Evolutionary conservation across 1,139 yeast genomes (phyloP), one percentile per base, ranked within the genome.

Genomic region (Pichia sp.): DNA sequence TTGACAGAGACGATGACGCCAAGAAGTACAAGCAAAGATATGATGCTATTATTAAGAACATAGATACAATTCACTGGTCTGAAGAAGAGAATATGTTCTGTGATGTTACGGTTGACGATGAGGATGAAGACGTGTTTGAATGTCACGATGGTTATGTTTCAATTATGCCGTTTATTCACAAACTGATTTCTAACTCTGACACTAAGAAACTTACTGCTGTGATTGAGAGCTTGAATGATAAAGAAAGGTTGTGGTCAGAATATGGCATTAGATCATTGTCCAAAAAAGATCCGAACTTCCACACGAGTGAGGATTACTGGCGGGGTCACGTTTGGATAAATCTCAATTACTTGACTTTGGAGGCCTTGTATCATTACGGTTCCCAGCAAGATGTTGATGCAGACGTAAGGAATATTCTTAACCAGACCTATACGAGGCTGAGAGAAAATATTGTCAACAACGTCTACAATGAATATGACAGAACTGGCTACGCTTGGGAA

Each of bases 271-370:
- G 96, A 47, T 83, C 95, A 2, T 64, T 91, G 27, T 84, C 96
- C 1, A 77, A 75, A 50, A 54, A 69, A 8, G 91, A 84, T 51
- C 64, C 64, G 22, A 62, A 56, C 42, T 91, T 81, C 58, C 83
- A 82, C 41, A 74, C 79, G 1, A 91, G 72, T 9, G 98, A 93
- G 51, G 80, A 91, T 58, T 91, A 91, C 62, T 91, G 99, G 99
- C 72, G 95, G 42, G 93, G 96, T 0, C 88, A 95, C 15, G 69
- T 91, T 29, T 93, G 98, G 98, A 66, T 87, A 49, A 84, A 87
- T 55, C 83, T 91, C 53, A 93, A 93, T 61, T 88, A 86, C 53
- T 65, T 91, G 58, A 66, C 80, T 7, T 65, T 91, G 34, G 93
- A 87, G 39, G 71, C 85, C 9, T 64, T 93, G 45, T 60, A 65